Conservation (phyloP, 306 rosid genomes). For the Lathyrus tuberosus region DNA sequence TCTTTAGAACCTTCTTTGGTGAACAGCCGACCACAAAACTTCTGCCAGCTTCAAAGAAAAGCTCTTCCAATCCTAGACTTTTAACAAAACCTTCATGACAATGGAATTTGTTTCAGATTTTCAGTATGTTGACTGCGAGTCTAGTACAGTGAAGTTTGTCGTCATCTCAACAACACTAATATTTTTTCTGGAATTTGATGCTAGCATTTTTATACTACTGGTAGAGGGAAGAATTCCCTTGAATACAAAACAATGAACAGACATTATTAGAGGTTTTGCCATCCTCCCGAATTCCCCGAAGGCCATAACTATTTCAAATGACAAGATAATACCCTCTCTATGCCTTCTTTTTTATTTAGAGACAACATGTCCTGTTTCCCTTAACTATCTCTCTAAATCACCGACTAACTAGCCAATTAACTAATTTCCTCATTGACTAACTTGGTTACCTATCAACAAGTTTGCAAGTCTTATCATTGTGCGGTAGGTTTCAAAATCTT, state of each 20-base stretch:
- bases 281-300: background rate
- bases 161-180: no score
- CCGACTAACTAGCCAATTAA: background rate
- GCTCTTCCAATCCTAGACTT: constrained; percentile 16
- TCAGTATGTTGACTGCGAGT: background rate
- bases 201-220: background rate
- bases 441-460: background rate
- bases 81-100: constrained; percentile 15
- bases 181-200: constrained; percentile 19
- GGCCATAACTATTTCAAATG: background rate
- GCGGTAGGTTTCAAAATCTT: background rate
- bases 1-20: constrained; percentile 25
- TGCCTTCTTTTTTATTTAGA: background rate
- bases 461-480: background rate
- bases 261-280: background rate
- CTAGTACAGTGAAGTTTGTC: constrained; percentile 9
- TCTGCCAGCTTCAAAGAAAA: constrained; percentile 23
- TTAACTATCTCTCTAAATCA: background rate
- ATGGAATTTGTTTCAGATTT: constrained; percentile 16
- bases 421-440: background rate
- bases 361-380: background rate
- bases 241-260: background rate
- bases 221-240: constrained; percentile 1
- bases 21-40: constrained; percentile 13
- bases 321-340: background rate